Evolutionary conservation across 2,329 filamentous ascomycete species (phyloP).

Genomic region (Fusarium odoratissimum): DNA sequence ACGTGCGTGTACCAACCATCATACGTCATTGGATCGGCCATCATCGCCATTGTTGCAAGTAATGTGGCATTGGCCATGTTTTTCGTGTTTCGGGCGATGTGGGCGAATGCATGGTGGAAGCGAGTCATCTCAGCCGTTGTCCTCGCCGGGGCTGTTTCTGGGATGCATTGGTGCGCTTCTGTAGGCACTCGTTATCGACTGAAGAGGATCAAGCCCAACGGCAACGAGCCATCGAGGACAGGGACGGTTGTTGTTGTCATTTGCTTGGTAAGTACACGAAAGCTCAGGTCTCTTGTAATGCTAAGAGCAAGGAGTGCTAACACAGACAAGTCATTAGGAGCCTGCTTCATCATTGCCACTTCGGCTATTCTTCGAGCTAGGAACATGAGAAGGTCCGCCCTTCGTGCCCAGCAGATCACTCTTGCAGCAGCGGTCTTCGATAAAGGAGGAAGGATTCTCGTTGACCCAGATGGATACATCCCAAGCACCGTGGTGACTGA

Average conservation of each 20-base stretch:
- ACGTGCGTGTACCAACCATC: conserved; percentile 67
- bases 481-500: conserved; percentile 83
- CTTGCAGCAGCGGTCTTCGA: conserved; percentile 75
- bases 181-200: conserved; percentile 76
- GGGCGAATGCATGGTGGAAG: conserved; percentile 85
- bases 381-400: conserved; percentile 64
- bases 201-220: conserved; percentile 52
- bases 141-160: conserved; percentile 79
- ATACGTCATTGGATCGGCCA: conserved; percentile 74
- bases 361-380: conserved; percentile 66
- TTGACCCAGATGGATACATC: conserved; percentile 75
- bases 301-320: not conserved
- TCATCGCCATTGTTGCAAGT: conserved; percentile 80
- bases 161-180: conserved; percentile 88
- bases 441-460: conserved; percentile 71
- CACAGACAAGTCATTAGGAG: conserved; percentile 64
- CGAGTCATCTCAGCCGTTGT: conserved; percentile 73
- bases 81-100: conserved; percentile 79
- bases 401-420: conserved; percentile 70
- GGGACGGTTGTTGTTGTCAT: conserved; percentile 80
- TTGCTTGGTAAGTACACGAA: conserved; percentile 66
- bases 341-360: conserved; percentile 69
- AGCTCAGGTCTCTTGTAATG: not conserved
- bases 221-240: conserved; percentile 64
- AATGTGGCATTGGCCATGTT: conserved; percentile 78